Evolutionary conservation across 345 rosid species (phyloP).

Genomic region (Xanthoceras sorbifolium): DNA sequence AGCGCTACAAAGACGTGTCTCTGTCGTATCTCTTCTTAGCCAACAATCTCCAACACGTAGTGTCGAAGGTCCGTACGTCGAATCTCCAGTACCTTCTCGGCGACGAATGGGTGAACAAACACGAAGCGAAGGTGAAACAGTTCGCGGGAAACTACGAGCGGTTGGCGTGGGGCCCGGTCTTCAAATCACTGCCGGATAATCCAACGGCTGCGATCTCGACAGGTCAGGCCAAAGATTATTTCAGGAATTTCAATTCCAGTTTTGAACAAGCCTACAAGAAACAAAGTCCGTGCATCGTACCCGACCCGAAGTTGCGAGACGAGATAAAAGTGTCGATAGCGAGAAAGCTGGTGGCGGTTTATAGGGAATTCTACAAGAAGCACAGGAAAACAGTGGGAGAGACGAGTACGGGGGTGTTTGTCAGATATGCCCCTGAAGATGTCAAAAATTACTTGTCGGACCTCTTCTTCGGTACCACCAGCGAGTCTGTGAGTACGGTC

Average conservation of each 20-base stretch:
- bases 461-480: constrained; percentile 32
- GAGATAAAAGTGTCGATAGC: constrained; percentile 52
- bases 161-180: constrained; percentile 54
- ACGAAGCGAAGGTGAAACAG: constrained; percentile 51
- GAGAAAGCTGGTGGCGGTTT: constrained; percentile 41
- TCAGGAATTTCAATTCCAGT: constrained; percentile 47
- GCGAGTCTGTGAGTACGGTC: neutral
- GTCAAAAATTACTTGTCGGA: constrained; percentile 56
- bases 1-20: constrained; percentile 55
- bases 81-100: constrained; percentile 53
- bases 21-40: constrained; percentile 65
- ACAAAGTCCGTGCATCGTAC: constrained; percentile 46
- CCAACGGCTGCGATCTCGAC: constrained; percentile 33
- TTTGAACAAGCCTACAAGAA: constrained; percentile 59
- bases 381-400: constrained; percentile 35
- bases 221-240: constrained; percentile 40
- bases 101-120: constrained; percentile 56
- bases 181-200: constrained; percentile 46
- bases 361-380: constrained; percentile 51
- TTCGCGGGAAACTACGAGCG: constrained; percentile 55
- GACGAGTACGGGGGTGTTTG: constrained; percentile 21
- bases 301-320: constrained; percentile 53
- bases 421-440: constrained; percentile 61
- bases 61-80: constrained; percentile 49
- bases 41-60: constrained; percentile 65